A percentile compares a stretch with the other conserved stretches of the same genome.
phyloP scores from a whole-genome alignment of 2,329 filamentous ascomycete genomes.

The Biscogniauxia marginata region DNA sequence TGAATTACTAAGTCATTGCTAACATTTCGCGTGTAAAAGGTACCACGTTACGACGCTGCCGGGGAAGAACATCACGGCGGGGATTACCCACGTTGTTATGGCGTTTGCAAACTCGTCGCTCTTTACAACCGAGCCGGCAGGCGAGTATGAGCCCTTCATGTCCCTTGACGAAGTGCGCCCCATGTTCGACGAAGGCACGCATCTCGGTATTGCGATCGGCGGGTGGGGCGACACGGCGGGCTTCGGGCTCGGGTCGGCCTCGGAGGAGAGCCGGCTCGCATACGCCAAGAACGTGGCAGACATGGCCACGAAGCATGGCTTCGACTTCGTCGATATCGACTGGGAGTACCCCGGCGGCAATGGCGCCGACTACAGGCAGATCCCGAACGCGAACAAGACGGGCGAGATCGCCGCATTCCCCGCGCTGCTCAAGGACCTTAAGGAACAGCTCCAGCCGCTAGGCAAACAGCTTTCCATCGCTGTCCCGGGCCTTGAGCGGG shows the following conservation, averaged over 20 bases:
- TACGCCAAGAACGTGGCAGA: slow-evolving; percentile 63
- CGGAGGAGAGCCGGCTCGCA: slow-evolving; percentile 45
- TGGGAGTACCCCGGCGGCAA: slow-evolving; percentile 68
- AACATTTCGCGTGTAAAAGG: slow-evolving; percentile 5
- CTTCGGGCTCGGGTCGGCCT: slow-evolving; percentile 55
- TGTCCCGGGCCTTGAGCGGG: slow-evolving; percentile 58
- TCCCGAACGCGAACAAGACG: slow-evolving; percentile 56
- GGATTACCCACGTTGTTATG: slow-evolving; percentile 22
- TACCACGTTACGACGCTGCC: slow-evolving; percentile 13
- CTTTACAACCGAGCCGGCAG: slow-evolving; percentile 8
- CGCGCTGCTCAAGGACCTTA: slow-evolving; percentile 57
- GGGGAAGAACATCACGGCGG: slow-evolving; percentile 11
- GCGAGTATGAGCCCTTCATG: slow-evolving; percentile 46
- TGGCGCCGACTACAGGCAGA: slow-evolving; percentile 64
- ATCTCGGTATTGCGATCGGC: slow-evolving; percentile 70
- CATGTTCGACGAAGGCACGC: slow-evolving; percentile 50
- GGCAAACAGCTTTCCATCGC: slow-evolving; percentile 58
- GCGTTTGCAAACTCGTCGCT: slow-evolving; percentile 20
- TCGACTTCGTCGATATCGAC: slow-evolving; percentile 69
- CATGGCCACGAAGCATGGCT: slow-evolving; percentile 60
- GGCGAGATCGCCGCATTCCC: slow-evolving; percentile 65
- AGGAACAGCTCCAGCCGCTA: slow-evolving; percentile 54
- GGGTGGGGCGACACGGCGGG: slow-evolving; percentile 70
- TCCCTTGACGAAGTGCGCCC: slow-evolving; percentile 46
- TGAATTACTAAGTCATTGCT: not conserved